Base-by-base conservation (phyloP, 306 rosid genomes). In the Amphicarpaea edgeworthii region DNA sequence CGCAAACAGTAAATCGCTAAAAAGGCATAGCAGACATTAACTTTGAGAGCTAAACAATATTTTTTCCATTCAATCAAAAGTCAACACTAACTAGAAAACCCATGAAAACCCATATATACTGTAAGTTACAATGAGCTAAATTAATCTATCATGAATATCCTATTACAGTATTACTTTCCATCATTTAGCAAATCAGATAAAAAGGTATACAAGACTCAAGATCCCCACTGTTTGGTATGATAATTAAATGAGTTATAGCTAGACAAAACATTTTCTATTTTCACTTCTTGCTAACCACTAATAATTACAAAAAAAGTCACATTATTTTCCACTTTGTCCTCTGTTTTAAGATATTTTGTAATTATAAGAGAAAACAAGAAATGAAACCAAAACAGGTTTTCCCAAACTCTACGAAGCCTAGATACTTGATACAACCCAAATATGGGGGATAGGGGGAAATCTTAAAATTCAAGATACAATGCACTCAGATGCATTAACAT, bases 351-450 rank as follows among this genome's bases (percentile, higher is more conserved):
- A 62, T 37, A 62, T 34, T 37, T 32, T n/a, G 12, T n/a, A 32
- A n/a, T 61, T 32, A 30, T 15, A 15, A 61, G 68, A 15, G 68
- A 30, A n/a, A 55, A 58, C 63, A 57, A 11, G 15, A 14, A 58
- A 15, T 58, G 38, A 58, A 57, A 58, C 11, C 40, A 58, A 28
- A 58, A 58, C 12, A 4, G 6, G 1, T 57, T 26, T 12, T 57
- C 37, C 12, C 8, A 12, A 12, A 57, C 37, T 15, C 15, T 20
- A 19, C 3, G 5, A 21, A 20, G 60, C 15, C 60, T 49, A n/a
- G 55, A 16, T 49, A 49, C 23, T 16, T 16, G 20, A 20, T 21
- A 2, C 24, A 2, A 50, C 24, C 24, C 57, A 54, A 10, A 21
- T 10, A 20, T 1, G 55, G 60, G 60, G 60, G 6, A 54, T 11